Conservation (phyloP, 2,329 filamentous ascomycete genomes). For the Aphanoascus verrucosus region DNA sequence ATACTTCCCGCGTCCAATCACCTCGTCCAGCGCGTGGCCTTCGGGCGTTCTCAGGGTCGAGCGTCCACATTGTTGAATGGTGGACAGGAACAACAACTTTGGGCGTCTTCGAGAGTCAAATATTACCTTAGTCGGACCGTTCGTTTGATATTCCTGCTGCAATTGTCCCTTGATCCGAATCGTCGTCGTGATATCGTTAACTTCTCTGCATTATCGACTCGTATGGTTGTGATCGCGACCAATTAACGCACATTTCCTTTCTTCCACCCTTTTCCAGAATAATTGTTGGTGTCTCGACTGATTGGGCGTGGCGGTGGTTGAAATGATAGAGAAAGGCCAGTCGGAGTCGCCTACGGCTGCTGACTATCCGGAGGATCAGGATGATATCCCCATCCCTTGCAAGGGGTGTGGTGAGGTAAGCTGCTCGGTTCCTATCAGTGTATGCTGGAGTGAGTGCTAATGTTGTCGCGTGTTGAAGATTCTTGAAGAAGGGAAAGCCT, state of each 20-base stretch:
- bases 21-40: neutral
- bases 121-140: neutral
- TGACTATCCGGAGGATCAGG: constrained; percentile 54
- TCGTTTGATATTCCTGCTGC: neutral
- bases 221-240: constrained; percentile 2
- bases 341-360: constrained; percentile 12
- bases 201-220: neutral
- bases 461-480: constrained; percentile 50
- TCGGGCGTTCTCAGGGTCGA: neutral
- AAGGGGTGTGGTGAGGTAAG: constrained; percentile 84
- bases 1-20: neutral
- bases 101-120: neutral
- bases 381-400: constrained; percentile 73
- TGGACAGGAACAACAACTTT: neutral
- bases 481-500: constrained; percentile 95
- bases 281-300: neutral
- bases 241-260: constrained; percentile 1
- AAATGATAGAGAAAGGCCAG: constrained; percentile 11
- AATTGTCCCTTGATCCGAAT: neutral
- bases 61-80: neutral
- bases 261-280: neutral
- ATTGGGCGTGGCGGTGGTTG: neutral
- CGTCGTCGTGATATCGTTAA: neutral
- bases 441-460: constrained; percentile 4
- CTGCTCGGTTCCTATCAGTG: constrained; percentile 13